These are phyloP conservation scores for Scedosporium boydii DNA, from an alignment of 2,329 filamentous ascomycete genomes.

Conservation along the genomic window DNA sequence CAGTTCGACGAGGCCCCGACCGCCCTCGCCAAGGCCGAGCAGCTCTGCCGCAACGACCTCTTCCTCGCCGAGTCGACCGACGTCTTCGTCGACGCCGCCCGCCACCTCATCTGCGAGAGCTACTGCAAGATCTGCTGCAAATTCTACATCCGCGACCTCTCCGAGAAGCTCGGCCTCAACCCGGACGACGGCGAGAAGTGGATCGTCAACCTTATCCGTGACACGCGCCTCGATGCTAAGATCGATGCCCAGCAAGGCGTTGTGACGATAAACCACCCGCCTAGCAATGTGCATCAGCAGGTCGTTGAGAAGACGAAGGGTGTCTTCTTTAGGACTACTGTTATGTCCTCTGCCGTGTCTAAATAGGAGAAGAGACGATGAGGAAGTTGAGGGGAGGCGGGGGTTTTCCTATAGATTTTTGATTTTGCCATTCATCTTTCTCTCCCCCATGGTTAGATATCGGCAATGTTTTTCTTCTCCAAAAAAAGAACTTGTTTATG, in stretches of 20 bases:
- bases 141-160: slow-evolving; percentile 97
- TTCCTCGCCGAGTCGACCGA: slow-evolving; percentile 83
- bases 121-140: slow-evolving; percentile 99
- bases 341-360: slow-evolving; percentile 62
- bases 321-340: slow-evolving; percentile 96
- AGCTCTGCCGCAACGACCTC: slow-evolving; percentile 88
- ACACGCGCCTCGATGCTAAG: slow-evolving; percentile 96
- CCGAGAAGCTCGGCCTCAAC: slow-evolving; percentile 79
- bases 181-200: slow-evolving; percentile 98
- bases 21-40: slow-evolving; percentile 78
- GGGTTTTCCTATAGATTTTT: too few relatives aligned
- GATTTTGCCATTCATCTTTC: too few relatives aligned
- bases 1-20: slow-evolving; percentile 90
- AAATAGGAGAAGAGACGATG: slow-evolving; percentile 26
- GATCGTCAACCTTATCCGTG: slow-evolving; percentile 98
- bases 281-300: slow-evolving; percentile 97
- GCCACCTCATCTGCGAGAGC: slow-evolving; percentile 94
- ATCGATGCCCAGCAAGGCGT: slow-evolving; percentile 99
- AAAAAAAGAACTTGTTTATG: background rate
- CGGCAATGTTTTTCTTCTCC: too few relatives aligned
- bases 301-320: slow-evolving; percentile 99
- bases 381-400: background rate
- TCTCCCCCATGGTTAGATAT: too few relatives aligned
- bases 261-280: slow-evolving; percentile 98
- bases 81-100: slow-evolving; percentile 83